A percentile compares a stretch with the other conserved stretches of the same genome.
These are phyloP conservation scores for Camellia lanceoleosa DNA, from an alignment of 148 eudicot genomes.

Conservation along the genomic window DNA sequence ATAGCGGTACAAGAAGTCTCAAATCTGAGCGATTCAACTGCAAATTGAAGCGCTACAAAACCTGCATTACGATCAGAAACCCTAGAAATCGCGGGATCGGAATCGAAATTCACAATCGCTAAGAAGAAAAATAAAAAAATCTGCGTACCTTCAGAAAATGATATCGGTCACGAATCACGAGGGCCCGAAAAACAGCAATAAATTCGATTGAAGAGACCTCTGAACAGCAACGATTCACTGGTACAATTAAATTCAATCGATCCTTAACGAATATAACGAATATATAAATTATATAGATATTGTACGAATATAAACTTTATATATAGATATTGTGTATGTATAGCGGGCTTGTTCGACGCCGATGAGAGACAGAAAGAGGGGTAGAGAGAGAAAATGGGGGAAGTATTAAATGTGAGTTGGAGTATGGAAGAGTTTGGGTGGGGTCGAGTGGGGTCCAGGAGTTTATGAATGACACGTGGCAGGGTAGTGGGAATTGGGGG, in stretches of 20 bases:
- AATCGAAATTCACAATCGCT: background rate
- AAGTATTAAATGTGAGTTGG: background rate
- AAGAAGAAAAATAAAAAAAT: too few species aligned
- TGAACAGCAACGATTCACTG: constrained; percentile 8
- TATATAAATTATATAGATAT: background rate
- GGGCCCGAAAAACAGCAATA: constrained; percentile 17
- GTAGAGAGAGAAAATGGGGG: background rate
- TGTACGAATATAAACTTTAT: too few species aligned
- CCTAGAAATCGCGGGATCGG: constrained; percentile 7
- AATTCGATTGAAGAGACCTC: constrained; percentile 7
- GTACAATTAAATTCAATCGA: background rate
- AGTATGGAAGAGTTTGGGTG: background rate
- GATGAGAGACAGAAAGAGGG: constrained; percentile 2
- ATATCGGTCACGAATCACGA: constrained; percentile 19
- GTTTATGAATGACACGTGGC: constrained; percentile 11
- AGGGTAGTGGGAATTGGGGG: background rate
- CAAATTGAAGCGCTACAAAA: background rate
- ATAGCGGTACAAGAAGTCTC: background rate
- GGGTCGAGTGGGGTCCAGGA: background rate
- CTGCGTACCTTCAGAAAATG: too few species aligned
- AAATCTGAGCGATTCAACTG: constrained; percentile 12
- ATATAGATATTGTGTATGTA: background rate
- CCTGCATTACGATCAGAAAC: constrained; percentile 24
- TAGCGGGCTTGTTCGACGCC: background rate
- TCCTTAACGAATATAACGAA: background rate